phyloP scores from a whole-genome alignment of 139 green algal genomes.

The Chloropicon primus region DNA sequence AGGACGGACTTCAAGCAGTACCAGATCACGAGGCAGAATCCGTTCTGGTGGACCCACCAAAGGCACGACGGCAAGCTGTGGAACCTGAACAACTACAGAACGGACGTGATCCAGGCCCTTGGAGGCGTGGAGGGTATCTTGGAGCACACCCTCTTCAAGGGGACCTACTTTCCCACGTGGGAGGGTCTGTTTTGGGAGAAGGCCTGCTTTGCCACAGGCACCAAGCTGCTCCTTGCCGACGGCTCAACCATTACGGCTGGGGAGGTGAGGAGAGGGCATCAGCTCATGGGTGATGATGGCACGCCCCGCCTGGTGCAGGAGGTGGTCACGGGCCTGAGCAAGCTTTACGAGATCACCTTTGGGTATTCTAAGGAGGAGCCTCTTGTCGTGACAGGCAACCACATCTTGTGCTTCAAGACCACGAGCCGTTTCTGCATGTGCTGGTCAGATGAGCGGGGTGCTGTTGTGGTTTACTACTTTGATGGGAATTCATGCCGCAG shows the following conservation, averaged over 20 bases:
- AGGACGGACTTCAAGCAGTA: conserved; percentile 94
- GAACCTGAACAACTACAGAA: conserved; percentile 99
- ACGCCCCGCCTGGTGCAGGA: background rate
- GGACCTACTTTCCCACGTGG: conserved; percentile 94
- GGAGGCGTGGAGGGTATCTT: conserved; percentile 98
- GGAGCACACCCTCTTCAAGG: conserved; percentile 99
- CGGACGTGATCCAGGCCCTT: conserved; percentile 93
- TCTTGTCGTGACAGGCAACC: background rate
- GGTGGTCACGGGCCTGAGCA: background rate
- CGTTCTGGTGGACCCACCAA: conserved; percentile 97
- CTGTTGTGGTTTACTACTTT: no score
- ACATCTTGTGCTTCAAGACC: background rate
- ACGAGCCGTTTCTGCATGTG: no score
- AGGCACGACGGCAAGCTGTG: conserved; percentile 98
- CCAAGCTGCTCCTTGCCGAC: background rate
- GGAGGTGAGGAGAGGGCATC: background rate
- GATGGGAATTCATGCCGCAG: no score
- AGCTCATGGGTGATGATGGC: background rate
- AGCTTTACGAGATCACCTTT: background rate
- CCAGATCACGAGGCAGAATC: conserved; percentile 69
- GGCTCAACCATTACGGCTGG: background rate
- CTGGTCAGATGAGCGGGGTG: no score
- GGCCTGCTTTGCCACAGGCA: conserved; percentile 25
- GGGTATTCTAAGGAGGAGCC: background rate
- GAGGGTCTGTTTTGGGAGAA: conserved; percentile 99